Conservation (phyloP, 108 stramenopile genomes). For the Cyclotella baltica region DNA sequence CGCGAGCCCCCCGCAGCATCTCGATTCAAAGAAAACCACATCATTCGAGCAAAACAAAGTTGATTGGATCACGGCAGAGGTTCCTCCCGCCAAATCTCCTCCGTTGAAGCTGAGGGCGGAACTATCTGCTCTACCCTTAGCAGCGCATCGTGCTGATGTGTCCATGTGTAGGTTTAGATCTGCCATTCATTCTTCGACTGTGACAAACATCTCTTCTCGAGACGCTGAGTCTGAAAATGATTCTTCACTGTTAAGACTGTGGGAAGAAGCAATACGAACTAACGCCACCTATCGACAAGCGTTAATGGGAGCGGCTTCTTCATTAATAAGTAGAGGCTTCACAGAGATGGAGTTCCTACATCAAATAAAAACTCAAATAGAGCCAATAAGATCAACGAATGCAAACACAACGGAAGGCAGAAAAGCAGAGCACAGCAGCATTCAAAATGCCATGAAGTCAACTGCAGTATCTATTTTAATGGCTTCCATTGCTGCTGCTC, state of each 20-base stretch:
- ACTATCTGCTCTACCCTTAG: slow-evolving; percentile 32
- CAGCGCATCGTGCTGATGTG: slow-evolving; percentile 45
- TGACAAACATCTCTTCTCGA: not conserved
- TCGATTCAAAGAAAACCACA: not conserved
- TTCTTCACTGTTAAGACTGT: not conserved
- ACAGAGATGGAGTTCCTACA: not conserved
- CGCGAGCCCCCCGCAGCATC: not conserved
- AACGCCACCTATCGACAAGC: slow-evolving; percentile 33
- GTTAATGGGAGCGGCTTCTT: slow-evolving; percentile 30
- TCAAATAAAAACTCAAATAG: not conserved
- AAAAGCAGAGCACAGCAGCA: slow-evolving; percentile 4
- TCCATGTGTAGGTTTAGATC: slow-evolving; percentile 57
- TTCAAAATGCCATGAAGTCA: slow-evolving; percentile 34
- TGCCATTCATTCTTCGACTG: not conserved
- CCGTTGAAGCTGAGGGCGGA: slow-evolving; percentile 15
- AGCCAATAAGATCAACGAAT: not conserved
- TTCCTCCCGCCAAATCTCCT: not conserved
- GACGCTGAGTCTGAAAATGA: not conserved
- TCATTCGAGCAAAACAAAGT: not conserved
- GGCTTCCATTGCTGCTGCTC: slow-evolving; percentile 40
- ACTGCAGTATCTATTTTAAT: slow-evolving; percentile 44
- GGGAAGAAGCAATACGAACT: slow-evolving; percentile 34
- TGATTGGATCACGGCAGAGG: slow-evolving; percentile 11
- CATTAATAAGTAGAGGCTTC: slow-evolving; percentile 28
- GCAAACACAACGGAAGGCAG: not conserved